Percentiles rank a stretch among this genome's conserved stretches.
Evolutionary conservation across 352 stramenopile species (phyloP).

Genomic region (Phytophthora fragariaefolia): DNA sequence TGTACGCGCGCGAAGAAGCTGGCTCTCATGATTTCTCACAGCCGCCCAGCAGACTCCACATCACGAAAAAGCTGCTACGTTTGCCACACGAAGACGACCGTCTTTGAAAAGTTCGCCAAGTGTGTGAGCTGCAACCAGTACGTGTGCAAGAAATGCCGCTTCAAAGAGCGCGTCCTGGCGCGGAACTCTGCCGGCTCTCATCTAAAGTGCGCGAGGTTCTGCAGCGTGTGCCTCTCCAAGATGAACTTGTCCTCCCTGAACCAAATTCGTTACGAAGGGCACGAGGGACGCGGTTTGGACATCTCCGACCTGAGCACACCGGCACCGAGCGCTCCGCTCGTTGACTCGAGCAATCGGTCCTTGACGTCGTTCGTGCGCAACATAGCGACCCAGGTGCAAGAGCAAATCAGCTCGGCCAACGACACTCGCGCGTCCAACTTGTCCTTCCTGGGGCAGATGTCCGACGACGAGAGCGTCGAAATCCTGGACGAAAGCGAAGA

Average conservation of each 20-base stretch:
- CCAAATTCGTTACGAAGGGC: conserved; percentile 2
- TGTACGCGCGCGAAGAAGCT: conserved; percentile 20
- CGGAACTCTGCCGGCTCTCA: conserved; percentile 6
- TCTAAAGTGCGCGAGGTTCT: conserved; percentile 15
- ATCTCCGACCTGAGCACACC: background rate
- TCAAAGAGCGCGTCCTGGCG: conserved; percentile 24
- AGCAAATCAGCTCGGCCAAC: conserved; percentile 1
- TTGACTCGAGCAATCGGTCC: conserved; percentile 16
- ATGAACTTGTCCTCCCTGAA: conserved; percentile 17
- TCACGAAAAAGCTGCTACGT: conserved; percentile 8
- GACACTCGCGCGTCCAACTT: conserved; percentile 18
- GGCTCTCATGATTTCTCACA: conserved; percentile 1
- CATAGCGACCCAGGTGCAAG: conserved; percentile 20
- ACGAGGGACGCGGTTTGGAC: background rate
- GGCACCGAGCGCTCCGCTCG: background rate
- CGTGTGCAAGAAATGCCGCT: conserved; percentile 25
- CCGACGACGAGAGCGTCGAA: conserved; percentile 4
- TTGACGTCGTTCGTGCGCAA: conserved; percentile 25
- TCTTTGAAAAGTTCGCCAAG: conserved; percentile 21
- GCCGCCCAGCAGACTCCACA: background rate
- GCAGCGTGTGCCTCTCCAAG: conserved; percentile 21
- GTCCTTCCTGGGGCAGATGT: conserved; percentile 17
- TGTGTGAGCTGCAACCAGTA: conserved; percentile 21
- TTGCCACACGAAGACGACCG: conserved; percentile 13
- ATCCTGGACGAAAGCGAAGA: conserved; percentile 12